Conservation (phyloP, 1,139 yeast species). For the Debaryomyces sp. region DNA sequence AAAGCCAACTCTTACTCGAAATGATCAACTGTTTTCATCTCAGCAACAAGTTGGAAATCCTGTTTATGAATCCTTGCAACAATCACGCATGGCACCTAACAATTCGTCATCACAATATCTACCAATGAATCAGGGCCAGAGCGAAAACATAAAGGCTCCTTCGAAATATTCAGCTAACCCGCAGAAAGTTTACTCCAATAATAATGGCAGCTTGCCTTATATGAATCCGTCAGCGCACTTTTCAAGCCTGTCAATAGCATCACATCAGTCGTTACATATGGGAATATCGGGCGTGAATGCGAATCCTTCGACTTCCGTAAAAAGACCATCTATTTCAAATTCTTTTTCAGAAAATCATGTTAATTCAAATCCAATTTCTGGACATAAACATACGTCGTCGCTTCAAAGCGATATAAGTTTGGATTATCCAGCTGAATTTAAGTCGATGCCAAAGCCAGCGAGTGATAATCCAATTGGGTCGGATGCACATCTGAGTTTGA, state of each 20-base stretch:
- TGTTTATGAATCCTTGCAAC: slow-evolving; percentile 1
- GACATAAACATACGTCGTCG: slow-evolving; percentile 30
- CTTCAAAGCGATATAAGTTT: slow-evolving; percentile 36
- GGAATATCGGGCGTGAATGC: neutral
- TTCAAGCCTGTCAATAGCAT: slow-evolving; percentile 5
- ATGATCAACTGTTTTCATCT: neutral
- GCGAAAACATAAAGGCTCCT: slow-evolving; percentile 10
- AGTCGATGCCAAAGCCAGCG: slow-evolving; percentile 19
- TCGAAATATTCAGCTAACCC: slow-evolving; percentile 17
- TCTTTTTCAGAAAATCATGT: slow-evolving; percentile 26
- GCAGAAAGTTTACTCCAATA: slow-evolving; percentile 12
- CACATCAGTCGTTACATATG: slow-evolving; percentile 4
- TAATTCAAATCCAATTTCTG: slow-evolving; percentile 18
- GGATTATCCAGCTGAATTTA: slow-evolving; percentile 34
- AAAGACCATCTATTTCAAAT: slow-evolving; percentile 30
- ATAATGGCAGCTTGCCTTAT: slow-evolving; percentile 1
- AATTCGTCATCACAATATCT: slow-evolving; percentile 29
- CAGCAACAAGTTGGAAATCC: neutral
- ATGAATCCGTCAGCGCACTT: slow-evolving; percentile 1
- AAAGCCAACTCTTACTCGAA: neutral
- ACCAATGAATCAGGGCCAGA: slow-evolving; percentile 3
- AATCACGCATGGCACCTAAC: neutral
- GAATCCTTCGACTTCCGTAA: slow-evolving; percentile 9
- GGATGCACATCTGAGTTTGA: neutral
- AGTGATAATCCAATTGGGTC: neutral